A percentile compares a stretch with the other conserved stretches of the same genome.
Conservation (phyloP, 208 protist species). For the Leishmania turanica region DNA sequence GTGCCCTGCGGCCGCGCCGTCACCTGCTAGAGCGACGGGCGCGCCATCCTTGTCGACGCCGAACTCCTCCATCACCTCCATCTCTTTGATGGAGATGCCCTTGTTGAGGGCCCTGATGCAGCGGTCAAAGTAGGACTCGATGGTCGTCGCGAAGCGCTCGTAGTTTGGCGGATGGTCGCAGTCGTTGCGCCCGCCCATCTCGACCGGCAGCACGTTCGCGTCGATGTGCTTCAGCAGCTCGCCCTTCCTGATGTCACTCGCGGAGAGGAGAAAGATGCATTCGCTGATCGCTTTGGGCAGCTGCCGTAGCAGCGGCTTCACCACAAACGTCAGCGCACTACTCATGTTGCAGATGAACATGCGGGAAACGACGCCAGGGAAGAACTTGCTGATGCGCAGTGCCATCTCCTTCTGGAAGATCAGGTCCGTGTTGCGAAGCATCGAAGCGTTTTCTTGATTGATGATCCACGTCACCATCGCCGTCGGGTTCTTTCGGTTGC, state of each 20-base stretch:
- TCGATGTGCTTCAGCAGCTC: slow-evolving; percentile 68
- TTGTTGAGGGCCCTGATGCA: slow-evolving; percentile 39
- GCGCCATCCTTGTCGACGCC: slow-evolving; percentile 48
- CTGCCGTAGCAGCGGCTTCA: slow-evolving; percentile 70
- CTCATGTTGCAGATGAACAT: slow-evolving; percentile 84
- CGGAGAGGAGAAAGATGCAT: slow-evolving; percentile 67
- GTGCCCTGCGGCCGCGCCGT: neutral
- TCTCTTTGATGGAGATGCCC: slow-evolving; percentile 54
- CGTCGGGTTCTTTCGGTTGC: slow-evolving; percentile 37
- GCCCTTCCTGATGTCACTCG: slow-evolving; percentile 44
- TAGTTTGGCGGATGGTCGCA: slow-evolving; percentile 65
- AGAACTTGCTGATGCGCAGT: slow-evolving; percentile 78
- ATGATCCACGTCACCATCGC: slow-evolving; percentile 71
- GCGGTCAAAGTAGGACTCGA: slow-evolving; percentile 62
- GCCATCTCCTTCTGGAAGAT: slow-evolving; percentile 80
- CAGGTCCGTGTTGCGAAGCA: slow-evolving; percentile 74
- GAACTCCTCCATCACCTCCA: slow-evolving; percentile 71
- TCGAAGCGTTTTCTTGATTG: slow-evolving; percentile 70
- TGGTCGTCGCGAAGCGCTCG: slow-evolving; percentile 39
- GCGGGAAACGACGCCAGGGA: slow-evolving; percentile 52
- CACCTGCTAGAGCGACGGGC: neutral
- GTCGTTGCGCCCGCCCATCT: slow-evolving; percentile 71
- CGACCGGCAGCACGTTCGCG: slow-evolving; percentile 59
- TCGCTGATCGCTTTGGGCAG: slow-evolving; percentile 60
- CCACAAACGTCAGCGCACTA: slow-evolving; percentile 53